Conservation (phyloP, 495 filamentous ascomycete species). For the Hyaloscypha bicolor region DNA sequence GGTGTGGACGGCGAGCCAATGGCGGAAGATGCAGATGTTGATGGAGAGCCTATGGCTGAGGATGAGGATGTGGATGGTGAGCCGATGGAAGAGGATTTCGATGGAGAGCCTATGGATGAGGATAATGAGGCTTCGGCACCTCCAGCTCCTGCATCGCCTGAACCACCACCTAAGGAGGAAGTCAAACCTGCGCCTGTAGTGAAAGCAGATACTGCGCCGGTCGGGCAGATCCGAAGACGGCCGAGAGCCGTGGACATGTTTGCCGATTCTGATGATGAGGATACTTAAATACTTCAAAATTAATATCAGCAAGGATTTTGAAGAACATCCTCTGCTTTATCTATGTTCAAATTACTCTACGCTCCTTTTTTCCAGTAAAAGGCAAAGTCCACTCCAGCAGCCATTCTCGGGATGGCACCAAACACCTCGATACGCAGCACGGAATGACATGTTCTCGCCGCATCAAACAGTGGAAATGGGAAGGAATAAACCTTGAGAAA, state of each 20-base stretch:
- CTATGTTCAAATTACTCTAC: no score
- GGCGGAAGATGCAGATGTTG: constrained; percentile 38
- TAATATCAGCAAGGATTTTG: no score
- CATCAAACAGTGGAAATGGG: no score
- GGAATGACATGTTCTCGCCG: no score
- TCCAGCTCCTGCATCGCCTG: constrained; percentile 2
- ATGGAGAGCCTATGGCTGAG: constrained; percentile 32
- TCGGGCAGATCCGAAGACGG: constrained; percentile 40
- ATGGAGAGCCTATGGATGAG: constrained; percentile 50
- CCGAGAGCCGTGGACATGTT: constrained; percentile 96
- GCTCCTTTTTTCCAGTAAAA: no score
- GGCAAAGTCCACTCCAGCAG: no score
- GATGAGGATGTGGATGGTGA: constrained; percentile 52
- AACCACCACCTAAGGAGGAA: constrained; percentile 12
- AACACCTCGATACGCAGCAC: no score
- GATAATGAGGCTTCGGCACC: constrained; percentile 18
- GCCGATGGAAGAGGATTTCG: constrained; percentile 53
- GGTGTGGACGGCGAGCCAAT: constrained; percentile 53
- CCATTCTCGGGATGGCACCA: no score
- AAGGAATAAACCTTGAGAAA: no score
- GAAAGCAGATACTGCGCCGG: constrained; percentile 19
- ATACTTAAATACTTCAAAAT: constrained; percentile 9
- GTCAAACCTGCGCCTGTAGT: neutral
- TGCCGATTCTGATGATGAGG: constrained; percentile 52
- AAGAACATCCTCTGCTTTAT: no score